These are phyloP conservation scores for Karstenula rhodostoma DNA, from an alignment of 2,329 filamentous ascomycete species.

Conservation along the genomic window DNA sequence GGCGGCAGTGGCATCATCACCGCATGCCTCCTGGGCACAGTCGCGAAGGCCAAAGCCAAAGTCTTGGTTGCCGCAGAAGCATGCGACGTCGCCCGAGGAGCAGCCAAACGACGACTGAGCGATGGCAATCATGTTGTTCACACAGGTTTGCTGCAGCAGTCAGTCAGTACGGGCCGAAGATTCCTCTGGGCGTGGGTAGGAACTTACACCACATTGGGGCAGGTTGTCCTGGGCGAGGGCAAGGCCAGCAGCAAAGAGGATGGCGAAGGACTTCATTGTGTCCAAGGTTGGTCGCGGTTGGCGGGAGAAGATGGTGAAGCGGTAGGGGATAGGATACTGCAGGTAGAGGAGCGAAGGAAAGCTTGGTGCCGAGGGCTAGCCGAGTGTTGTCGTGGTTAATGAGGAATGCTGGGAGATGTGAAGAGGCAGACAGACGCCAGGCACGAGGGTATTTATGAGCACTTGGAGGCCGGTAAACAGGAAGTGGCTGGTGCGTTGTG, in stretches of 20 bases:
- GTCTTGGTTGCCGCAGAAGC: slow-evolving; percentile 55
- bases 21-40: slow-evolving; percentile 55
- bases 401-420: slow-evolving; percentile 17
- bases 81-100: slow-evolving; percentile 46
- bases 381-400: slow-evolving; percentile 7
- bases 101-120: slow-evolving; percentile 53
- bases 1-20: slow-evolving; percentile 28
- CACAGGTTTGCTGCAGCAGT: slow-evolving; percentile 48
- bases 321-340: slow-evolving; percentile 30
- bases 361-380: slow-evolving; percentile 11
- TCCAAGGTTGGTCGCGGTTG: slow-evolving; percentile 18
- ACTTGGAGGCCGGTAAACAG: neutral
- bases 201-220: slow-evolving; percentile 48
- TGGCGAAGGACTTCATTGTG: slow-evolving; percentile 51
- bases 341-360: slow-evolving; percentile 19
- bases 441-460: slow-evolving; percentile 27
- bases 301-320: slow-evolving; percentile 15
- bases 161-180: slow-evolving; percentile 7
- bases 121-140: slow-evolving; percentile 57
- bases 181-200: neutral
- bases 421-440: slow-evolving; percentile 9
- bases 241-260: slow-evolving; percentile 47
- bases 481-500: slow-evolving; percentile 20
- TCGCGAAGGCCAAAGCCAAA: slow-evolving; percentile 59
- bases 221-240: slow-evolving; percentile 45